A percentile compares a stretch with the other conserved stretches of the same genome.
These are phyloP conservation scores for Aspergillus vadensis DNA, from an alignment of 2,329 filamentous ascomycete species.

Conservation along the genomic window DNA sequence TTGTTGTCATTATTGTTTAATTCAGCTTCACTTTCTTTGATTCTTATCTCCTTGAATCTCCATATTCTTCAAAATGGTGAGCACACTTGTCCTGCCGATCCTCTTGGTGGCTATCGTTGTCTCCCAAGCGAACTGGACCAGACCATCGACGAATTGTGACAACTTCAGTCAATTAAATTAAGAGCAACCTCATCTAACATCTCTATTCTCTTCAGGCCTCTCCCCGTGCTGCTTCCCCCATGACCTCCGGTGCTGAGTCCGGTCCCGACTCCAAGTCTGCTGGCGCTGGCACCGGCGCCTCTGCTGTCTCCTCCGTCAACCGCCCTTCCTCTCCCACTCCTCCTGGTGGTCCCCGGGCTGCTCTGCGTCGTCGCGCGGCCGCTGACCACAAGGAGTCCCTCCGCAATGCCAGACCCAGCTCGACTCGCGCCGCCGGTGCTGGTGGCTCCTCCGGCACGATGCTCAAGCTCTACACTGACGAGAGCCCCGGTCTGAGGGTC, in stretches of 20 bases:
- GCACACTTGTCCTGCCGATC: slow-evolving; percentile 16
- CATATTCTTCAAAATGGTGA: slow-evolving; percentile 30
- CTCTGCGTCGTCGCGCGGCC: slow-evolving; percentile 90
- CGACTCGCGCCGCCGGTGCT: slow-evolving; percentile 88
- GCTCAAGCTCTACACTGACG: slow-evolving; percentile 98
- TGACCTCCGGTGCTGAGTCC: slow-evolving; percentile 49
- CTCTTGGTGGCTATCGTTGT: slow-evolving; percentile 8
- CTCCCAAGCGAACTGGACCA: background rate
- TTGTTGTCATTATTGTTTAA: slow-evolving; percentile 20
- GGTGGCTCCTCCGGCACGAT: slow-evolving; percentile 97
- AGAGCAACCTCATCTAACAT: slow-evolving; percentile 7
- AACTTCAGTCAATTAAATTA: slow-evolving; percentile 5
- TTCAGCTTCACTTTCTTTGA: slow-evolving; percentile 25
- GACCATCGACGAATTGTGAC: slow-evolving; percentile 9
- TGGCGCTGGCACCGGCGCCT: slow-evolving; percentile 47
- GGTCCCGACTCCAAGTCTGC: slow-evolving; percentile 47
- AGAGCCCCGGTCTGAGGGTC: slow-evolving; percentile 95
- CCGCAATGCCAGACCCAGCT: slow-evolving; percentile 88
- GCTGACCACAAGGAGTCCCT: slow-evolving; percentile 97
- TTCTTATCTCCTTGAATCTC: slow-evolving; percentile 19
- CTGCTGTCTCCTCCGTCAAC: slow-evolving; percentile 68
- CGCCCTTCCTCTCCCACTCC: slow-evolving; percentile 85
- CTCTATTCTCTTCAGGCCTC: slow-evolving; percentile 33
- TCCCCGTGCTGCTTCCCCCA: slow-evolving; percentile 45
- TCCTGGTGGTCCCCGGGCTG: slow-evolving; percentile 91